Evolutionary conservation across 768 basidiomycete species (phyloP).

Genomic region (Leccinum rimulosum): DNA sequence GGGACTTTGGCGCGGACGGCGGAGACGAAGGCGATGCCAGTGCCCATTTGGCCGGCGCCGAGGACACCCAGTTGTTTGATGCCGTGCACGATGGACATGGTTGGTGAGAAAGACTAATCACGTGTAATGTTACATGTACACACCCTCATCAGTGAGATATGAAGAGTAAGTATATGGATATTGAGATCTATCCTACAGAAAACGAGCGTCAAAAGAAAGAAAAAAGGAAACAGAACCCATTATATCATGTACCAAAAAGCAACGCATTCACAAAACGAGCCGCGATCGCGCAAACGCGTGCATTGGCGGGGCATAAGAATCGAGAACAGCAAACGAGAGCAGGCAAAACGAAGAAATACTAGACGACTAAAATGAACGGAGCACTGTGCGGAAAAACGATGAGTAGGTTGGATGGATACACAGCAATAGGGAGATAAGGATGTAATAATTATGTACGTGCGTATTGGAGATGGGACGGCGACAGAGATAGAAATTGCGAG

Average conservation of each 20-base stretch:
- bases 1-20: slow-evolving; percentile 83
- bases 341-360: slow-evolving; percentile 18
- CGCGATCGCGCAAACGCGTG: not conserved
- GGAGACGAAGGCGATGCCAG: slow-evolving; percentile 87
- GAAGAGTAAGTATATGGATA: slow-evolving; percentile 3
- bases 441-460: slow-evolving; percentile 27
- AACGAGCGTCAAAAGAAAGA: slow-evolving; percentile 19
- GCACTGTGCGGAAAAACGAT: slow-evolving; percentile 17
- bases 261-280: slow-evolving; percentile 21
- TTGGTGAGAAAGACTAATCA: slow-evolving; percentile 13
- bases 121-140: slow-evolving; percentile 10
- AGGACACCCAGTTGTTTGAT: slow-evolving; percentile 75
- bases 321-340: slow-evolving; percentile 20
- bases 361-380: slow-evolving; percentile 11
- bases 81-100: slow-evolving; percentile 57
- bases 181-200: slow-evolving; percentile 9
- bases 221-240: not conserved
- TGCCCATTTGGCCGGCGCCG: slow-evolving; percentile 87
- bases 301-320: slow-evolving; percentile 1
- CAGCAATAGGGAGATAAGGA: slow-evolving; percentile 26
- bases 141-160: not conserved
- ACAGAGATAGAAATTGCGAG: slow-evolving; percentile 12
- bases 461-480: slow-evolving; percentile 1
- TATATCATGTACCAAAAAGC: slow-evolving; percentile 13
- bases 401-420: slow-evolving; percentile 25